A percentile compares a stretch with the other conserved stretches of the same genome.
Conservation (phyloP, 441 rosid species). For the Populus hybrid region DNA sequence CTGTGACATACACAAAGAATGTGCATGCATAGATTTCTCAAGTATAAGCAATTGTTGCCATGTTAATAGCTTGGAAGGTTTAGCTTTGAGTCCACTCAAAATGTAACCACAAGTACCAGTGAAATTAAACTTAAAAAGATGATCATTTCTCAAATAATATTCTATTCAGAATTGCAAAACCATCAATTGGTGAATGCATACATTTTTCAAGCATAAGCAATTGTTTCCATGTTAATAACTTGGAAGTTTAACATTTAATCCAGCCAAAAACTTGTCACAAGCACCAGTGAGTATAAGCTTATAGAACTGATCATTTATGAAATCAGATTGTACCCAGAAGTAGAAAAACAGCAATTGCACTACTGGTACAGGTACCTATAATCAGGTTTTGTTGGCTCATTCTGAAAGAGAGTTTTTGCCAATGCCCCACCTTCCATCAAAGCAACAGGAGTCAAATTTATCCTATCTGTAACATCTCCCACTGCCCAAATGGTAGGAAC, state of each 20-base stretch:
- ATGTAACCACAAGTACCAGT: neutral
- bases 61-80: neutral
- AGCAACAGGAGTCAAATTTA: slow-evolving; percentile 96
- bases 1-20: neutral
- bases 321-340: neutral
- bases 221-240: neutral
- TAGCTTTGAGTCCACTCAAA: neutral
- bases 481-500: slow-evolving; percentile 96
- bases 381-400: slow-evolving; percentile 86
- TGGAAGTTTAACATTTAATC: neutral
- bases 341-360: neutral
- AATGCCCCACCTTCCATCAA: slow-evolving; percentile 96
- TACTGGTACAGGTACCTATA: slow-evolving; percentile 44
- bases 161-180: neutral
- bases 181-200: neutral
- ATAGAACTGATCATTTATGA: neutral
- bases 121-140: neutral
- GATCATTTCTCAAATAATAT: too few species aligned
- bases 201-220: neutral
- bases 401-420: slow-evolving; percentile 72
- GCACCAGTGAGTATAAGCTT: neutral
- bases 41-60: neutral
- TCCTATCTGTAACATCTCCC: slow-evolving; percentile 88
- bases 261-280: neutral
- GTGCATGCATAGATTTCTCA: neutral